Percentiles rank a stretch among this genome's conserved stretches.
Evolutionary conservation across 1,284 basidiomycete species (phyloP).

Genomic region (Cryptococcus sp.): DNA sequence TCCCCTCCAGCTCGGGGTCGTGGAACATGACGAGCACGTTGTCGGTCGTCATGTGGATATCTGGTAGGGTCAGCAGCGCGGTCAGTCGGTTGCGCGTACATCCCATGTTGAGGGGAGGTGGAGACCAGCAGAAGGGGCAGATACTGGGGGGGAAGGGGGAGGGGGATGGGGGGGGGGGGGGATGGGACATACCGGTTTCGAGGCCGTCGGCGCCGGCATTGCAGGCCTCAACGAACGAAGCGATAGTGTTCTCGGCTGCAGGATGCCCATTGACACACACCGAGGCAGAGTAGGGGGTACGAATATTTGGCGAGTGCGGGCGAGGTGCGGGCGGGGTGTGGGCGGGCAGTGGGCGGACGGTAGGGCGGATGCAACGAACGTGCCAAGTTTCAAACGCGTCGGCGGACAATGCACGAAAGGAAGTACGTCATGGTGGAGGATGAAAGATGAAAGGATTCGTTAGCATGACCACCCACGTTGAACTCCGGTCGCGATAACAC

Average conservation of each 20-base stretch:
- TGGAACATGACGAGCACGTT: conserved; percentile 92
- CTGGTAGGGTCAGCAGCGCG: conserved; percentile 52
- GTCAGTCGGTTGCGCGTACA: too few species aligned
- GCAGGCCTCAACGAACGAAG: conserved; percentile 88
- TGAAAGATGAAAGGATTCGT: background rate
- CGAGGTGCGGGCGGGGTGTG: background rate
- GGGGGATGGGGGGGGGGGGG: too few species aligned
- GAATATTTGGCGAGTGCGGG: background rate
- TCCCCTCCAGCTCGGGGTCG: conserved; percentile 65
- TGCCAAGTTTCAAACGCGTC: too few species aligned
- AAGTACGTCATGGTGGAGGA: too few species aligned
- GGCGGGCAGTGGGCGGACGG: background rate
- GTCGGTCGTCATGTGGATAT: conserved; percentile 93
- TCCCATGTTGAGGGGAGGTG: background rate
- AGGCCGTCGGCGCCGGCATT: conserved; percentile 91
- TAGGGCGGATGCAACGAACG: background rate
- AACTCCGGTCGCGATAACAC: too few species aligned
- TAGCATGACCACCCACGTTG: too few species aligned
- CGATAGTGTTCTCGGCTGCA: conserved; percentile 78
- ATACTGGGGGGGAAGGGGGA: too few species aligned
- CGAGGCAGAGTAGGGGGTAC: background rate
- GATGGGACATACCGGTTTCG: conserved; percentile 62
- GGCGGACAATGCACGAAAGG: too few species aligned
- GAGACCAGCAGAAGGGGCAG: background rate
- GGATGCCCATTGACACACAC: background rate